phyloP scores from a whole-genome alignment of 1,284 basidiomycete species.

The Rhizoctonia solani region DNA sequence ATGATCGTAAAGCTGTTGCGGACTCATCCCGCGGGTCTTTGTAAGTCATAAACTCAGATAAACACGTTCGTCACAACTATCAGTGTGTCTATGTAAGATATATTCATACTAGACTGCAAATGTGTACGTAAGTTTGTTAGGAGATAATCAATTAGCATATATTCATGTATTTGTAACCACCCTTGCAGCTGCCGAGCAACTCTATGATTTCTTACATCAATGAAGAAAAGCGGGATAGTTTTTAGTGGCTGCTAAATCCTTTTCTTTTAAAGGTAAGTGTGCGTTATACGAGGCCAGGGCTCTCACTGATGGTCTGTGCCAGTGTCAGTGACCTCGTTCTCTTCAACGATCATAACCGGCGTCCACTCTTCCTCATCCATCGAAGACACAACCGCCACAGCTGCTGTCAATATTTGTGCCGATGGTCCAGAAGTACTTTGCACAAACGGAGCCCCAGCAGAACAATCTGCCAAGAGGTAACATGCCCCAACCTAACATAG shows the following conservation, averaged over 20 bases:
- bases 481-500: conserved; percentile 36
- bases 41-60: conserved; percentile 55
- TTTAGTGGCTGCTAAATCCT: conserved; percentile 39
- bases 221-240: conserved; percentile 45
- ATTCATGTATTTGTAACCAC: conserved; percentile 38
- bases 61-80: conserved; percentile 51
- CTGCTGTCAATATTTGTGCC: conserved; percentile 37
- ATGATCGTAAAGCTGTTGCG: conserved; percentile 51
- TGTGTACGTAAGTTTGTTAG: conserved; percentile 20
- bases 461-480: conserved; percentile 34
- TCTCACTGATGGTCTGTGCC: not conserved
- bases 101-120: conserved; percentile 59
- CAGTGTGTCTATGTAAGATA: conserved; percentile 60
- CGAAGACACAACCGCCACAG: conserved; percentile 33
- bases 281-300: not conserved
- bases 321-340: not conserved
- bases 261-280: conserved; percentile 39
- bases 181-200: conserved; percentile 40
- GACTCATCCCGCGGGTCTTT: conserved; percentile 53
- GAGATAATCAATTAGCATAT: not conserved
- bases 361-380: conserved; percentile 35
- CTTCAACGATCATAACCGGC: conserved; percentile 35
- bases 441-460: conserved; percentile 27
- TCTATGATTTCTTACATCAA: conserved; percentile 41
- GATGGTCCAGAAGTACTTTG: conserved; percentile 35